Conservation (phyloP, 768 basidiomycete genomes). For the Floccularia luteovirens region DNA sequence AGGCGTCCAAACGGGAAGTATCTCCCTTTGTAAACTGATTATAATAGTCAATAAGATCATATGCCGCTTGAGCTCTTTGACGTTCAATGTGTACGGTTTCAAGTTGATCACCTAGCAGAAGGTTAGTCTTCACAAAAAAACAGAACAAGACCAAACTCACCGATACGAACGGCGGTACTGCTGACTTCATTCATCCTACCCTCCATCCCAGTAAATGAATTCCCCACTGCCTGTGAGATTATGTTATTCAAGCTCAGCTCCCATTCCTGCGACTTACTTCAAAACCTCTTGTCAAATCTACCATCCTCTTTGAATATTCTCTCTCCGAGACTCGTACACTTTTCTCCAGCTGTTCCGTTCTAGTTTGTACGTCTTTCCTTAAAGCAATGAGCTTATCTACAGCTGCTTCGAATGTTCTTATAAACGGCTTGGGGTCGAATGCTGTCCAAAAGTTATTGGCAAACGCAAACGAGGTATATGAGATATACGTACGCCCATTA, state of each 20-base stretch:
- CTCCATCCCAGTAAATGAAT: constrained; percentile 87
- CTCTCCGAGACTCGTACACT: constrained; percentile 82
- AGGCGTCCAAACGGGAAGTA: constrained; percentile 61
- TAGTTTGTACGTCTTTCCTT: constrained; percentile 83
- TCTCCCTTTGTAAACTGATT: constrained; percentile 86
- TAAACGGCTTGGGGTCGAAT: constrained; percentile 93
- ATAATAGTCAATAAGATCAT: constrained; percentile 90
- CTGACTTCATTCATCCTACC: constrained; percentile 89
- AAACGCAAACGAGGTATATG: background rate
- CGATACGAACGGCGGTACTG: constrained; percentile 89
- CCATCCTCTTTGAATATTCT: constrained; percentile 91
- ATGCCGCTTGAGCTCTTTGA: constrained; percentile 88
- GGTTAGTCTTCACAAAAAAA: constrained; percentile 2
- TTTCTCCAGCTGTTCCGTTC: constrained; percentile 90
- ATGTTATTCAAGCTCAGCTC: constrained; percentile 1
- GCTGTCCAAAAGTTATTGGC: constrained; percentile 33
- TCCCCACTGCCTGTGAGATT: constrained; percentile 64
- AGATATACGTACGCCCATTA: constrained; percentile 55
- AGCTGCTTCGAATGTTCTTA: constrained; percentile 84
- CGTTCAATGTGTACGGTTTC: constrained; percentile 91
- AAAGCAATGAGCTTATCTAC: constrained; percentile 84
- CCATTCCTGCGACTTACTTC: constrained; percentile 51
- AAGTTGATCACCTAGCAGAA: constrained; percentile 76
- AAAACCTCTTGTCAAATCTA: constrained; percentile 88
- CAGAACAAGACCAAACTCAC: constrained; percentile 29